phyloP scores from a whole-genome alignment of 2,329 filamentous ascomycete genomes.

The Acarospora socialis region DNA sequence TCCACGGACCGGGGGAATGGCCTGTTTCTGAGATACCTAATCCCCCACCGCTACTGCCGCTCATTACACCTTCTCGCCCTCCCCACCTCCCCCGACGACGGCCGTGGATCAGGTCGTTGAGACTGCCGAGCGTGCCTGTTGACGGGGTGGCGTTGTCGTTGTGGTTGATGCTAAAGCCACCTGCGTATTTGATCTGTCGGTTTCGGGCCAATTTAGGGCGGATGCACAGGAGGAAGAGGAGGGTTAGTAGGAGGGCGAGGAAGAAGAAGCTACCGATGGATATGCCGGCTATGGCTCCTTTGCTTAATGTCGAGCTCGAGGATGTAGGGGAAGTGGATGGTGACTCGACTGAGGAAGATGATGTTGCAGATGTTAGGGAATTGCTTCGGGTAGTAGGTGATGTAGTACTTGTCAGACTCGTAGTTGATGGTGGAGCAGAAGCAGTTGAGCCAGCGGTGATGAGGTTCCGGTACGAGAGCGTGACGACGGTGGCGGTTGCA shows the following conservation, averaged over 20 bases:
- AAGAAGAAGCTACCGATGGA: neutral
- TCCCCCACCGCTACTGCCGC: neutral
- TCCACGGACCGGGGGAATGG: neutral
- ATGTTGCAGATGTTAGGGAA: neutral
- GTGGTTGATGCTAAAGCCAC: neutral
- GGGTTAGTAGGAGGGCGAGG: neutral
- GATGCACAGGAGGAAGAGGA: neutral
- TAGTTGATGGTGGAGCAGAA: too few species aligned
- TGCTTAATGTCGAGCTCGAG: neutral
- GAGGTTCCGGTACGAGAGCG: neutral
- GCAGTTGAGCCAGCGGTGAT: slow-evolving; percentile 1
- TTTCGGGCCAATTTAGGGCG: too few species aligned
- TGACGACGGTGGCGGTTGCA: neutral
- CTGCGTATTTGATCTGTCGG: neutral
- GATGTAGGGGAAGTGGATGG: neutral
- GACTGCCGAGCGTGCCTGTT: neutral
- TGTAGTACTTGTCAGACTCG: too few species aligned
- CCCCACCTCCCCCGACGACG: neutral
- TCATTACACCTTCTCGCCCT: neutral
- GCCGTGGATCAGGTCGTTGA: slow-evolving; percentile 1
- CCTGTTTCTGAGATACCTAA: too few species aligned
- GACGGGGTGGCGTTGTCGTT: neutral
- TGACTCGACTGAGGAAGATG: neutral
- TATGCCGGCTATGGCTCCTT: neutral
- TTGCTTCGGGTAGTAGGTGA: too few species aligned